These are phyloP conservation scores for Harringtonia lauricola DNA, from an alignment of 2,329 filamentous ascomycete species.

Conservation along the genomic window DNA sequence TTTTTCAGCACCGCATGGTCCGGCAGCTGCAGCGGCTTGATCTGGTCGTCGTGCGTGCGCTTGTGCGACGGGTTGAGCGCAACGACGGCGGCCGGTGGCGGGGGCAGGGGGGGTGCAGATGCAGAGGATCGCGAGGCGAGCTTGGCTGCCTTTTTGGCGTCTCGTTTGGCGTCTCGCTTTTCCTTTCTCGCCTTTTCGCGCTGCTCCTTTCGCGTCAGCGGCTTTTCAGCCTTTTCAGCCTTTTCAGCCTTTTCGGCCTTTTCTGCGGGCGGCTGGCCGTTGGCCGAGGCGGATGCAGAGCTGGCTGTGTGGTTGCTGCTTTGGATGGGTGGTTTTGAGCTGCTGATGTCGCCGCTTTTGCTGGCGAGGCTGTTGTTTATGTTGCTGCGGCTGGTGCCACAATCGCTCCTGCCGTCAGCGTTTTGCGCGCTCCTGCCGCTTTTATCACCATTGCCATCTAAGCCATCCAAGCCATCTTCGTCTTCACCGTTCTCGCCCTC, in stretches of 20 bases:
- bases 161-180: background rate
- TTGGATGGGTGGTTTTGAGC: background rate
- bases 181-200: background rate
- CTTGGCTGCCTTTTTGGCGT: too few relatives aligned
- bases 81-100: background rate
- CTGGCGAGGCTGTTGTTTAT: slow-evolving; percentile 2
- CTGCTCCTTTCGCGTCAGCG: background rate
- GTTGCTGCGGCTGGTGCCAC: background rate
- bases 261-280: too few relatives aligned
- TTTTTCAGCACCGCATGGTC: slow-evolving; percentile 42
- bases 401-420: background rate
- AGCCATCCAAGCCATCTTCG: slow-evolving; percentile 5
- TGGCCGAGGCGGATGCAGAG: too few relatives aligned
- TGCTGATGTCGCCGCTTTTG: slow-evolving; percentile 3
- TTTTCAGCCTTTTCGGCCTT: too few relatives aligned
- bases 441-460: background rate
- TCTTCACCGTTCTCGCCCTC: slow-evolving; percentile 17
- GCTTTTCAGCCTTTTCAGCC: too few relatives aligned
- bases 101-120: too few relatives aligned
- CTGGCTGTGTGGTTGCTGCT: background rate
- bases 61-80: slow-evolving; percentile 43
- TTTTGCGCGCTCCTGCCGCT: background rate
- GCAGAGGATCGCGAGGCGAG: too few relatives aligned
- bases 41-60: slow-evolving; percentile 59
- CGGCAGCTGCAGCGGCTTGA: slow-evolving; percentile 37